phyloP scores from a whole-genome alignment of 2,329 filamentous ascomycete genomes.

The Beauveria bassiana region DNA sequence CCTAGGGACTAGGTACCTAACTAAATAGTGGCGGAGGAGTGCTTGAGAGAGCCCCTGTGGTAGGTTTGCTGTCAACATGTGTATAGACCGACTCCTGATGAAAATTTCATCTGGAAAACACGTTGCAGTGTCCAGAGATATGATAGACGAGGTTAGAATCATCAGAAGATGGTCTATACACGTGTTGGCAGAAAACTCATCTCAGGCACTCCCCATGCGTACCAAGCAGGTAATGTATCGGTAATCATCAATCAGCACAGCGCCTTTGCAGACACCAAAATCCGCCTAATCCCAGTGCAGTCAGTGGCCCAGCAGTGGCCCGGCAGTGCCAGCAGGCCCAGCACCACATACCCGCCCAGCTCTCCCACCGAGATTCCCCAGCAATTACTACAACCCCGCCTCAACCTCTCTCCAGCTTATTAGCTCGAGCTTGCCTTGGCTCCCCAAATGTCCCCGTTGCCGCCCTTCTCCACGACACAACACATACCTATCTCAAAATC shows the following conservation, averaged over 20 bases:
- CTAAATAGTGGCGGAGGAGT: too few species aligned
- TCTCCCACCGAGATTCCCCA: background rate
- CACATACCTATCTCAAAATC: background rate
- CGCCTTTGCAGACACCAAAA: background rate
- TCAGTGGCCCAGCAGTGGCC: background rate
- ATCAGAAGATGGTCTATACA: too few species aligned
- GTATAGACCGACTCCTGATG: too few species aligned
- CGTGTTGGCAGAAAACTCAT: too few species aligned
- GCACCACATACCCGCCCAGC: background rate
- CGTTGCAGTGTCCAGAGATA: too few species aligned
- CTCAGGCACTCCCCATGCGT: too few species aligned
- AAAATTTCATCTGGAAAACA: too few species aligned
- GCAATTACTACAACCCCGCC: constrained; percentile 7
- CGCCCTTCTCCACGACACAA: constrained; percentile 2
- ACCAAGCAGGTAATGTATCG: too few species aligned
- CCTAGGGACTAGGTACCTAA: too few species aligned
- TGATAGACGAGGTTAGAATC: too few species aligned
- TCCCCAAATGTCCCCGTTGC: constrained; percentile 2
- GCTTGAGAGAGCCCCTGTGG: too few species aligned
- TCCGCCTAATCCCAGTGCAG: constrained; percentile 1
- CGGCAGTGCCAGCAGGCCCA: background rate
- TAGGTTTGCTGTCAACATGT: too few species aligned
- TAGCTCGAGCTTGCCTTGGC: background rate
- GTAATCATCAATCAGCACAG: background rate
- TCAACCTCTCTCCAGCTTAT: background rate